Base-by-base conservation (phyloP, 2,329 filamentous ascomycete genomes). In the Hypoxylon sp. region DNA sequence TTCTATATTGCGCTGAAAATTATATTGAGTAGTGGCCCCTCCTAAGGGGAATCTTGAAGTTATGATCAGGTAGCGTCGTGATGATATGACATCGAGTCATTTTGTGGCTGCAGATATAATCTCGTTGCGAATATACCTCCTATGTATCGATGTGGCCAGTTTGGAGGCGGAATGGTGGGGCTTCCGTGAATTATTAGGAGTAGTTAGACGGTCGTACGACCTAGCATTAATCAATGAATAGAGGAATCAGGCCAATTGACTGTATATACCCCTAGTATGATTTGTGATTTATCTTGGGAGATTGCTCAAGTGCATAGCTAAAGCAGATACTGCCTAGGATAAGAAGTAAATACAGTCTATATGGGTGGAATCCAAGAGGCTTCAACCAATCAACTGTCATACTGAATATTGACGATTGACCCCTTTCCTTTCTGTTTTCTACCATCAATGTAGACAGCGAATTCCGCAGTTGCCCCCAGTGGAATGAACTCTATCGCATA, bases 401-500 rank as follows among this genome's bases (percentile, higher is more conserved):
- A 62, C 42, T 62, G 50, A 6, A 62, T 56, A 6, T 56, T 40
- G 6, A 59, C 40, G 8, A 40, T 27, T 3, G 31, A 49, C 2
- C 42, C 40, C 30, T 30, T 50, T 27, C 59, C 59, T 31, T 49
- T 56, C 59, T 62, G 59, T n/a, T 40, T 62, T n/a, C 59, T 20
- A 4, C 59, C 59, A 7, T 31, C 59, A 6, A 55, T 49, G 20
- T 56, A 62, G 31, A 56, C 4, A 11, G 42, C 42, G 11, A 62
- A 40, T 10, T 62, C 59, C 33, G 51, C 50, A 42, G 59, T 62
- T 20, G 59, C 51, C 6, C 59, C 51, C 14, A 30, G 42, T 2
- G 59, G 59, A 13, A 49, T 49, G 22, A 62, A 62, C n/a, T 62
- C 59, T 49, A 62, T n/a, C 11, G 17, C 31, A 17, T 42, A 62